These are phyloP conservation scores for Immersiella caudata DNA, from an alignment of 495 filamentous ascomycete genomes.

Conservation along the genomic window DNA sequence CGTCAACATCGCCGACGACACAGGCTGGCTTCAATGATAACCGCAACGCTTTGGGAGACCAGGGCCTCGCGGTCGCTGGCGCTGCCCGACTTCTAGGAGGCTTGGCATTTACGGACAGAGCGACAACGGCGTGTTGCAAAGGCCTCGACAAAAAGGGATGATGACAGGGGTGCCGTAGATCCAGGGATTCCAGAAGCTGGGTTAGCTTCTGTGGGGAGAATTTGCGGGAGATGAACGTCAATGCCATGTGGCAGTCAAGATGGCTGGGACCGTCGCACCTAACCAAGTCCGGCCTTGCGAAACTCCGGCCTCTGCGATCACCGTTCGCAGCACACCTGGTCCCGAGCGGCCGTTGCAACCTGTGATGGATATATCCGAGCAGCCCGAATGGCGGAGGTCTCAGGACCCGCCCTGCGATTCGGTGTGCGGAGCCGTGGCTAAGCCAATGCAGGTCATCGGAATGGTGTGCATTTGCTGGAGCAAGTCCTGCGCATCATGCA, in stretches of 20 bases:
- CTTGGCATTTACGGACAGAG: background rate
- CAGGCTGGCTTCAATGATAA: background rate
- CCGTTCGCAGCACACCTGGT: background rate
- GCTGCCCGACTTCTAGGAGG: background rate
- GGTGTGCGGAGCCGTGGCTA: background rate
- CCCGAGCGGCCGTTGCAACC: background rate
- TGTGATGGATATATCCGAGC: background rate
- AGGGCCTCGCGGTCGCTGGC: background rate
- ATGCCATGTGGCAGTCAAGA: constrained; percentile 19
- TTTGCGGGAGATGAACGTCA: constrained; percentile 20
- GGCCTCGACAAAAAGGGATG: background rate
- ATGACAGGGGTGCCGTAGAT: constrained; percentile 13
- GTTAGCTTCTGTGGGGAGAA: constrained; percentile 13
- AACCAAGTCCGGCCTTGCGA: background rate
- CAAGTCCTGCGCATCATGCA: constrained; percentile 1
- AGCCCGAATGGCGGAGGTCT: background rate
- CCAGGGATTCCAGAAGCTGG: constrained; percentile 9
- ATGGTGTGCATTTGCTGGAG: constrained; percentile 9
- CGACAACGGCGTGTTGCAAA: background rate
- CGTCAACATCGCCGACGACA: background rate
- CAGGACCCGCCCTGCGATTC: background rate
- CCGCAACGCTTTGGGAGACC: background rate
- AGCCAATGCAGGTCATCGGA: constrained; percentile 12
- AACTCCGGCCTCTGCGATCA: background rate
- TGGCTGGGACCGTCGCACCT: background rate